Base-by-base conservation (phyloP, 164 flowering plant genomes). In the Vitis labrusca region DNA sequence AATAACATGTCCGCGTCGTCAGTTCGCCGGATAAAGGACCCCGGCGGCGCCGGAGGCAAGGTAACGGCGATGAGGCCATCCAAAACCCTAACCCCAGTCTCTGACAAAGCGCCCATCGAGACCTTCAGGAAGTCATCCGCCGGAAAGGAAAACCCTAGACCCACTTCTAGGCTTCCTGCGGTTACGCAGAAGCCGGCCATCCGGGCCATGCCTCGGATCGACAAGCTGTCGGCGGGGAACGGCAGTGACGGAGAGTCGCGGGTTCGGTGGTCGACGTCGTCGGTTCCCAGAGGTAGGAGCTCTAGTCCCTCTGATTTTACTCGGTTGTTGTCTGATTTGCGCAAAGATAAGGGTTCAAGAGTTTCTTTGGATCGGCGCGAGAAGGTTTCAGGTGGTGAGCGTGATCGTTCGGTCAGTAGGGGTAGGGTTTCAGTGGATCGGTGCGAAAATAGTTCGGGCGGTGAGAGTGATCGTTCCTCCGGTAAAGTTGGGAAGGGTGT, bases 231-330 rank as follows among this genome's bases (percentile, higher is more conserved):
- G 3, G 79, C 53, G 48, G 0, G 65, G 51, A 49, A 64, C 30
- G 59, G 79, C 16, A 64, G 54, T 0, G 73, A 52, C 13, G 68
- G 72, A 9, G 84, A 79, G 13, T 13, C 73, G 12, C 66, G 78
- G 3, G 66, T 69, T 67, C 79, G 91, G 67, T 61, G 85, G 80
- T 86, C 93, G 9, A 76, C 89, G 50, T 82, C 95, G 6, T 83
- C 95, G 29, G 78, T 76, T 10, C 91, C 90, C 5, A 86, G 89
- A 85, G 98, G 96, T 85, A 89, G 91, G 82, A 89, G 90, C 72
- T 74, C 92, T 49, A 89, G 93, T 61, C 97, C 97, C 9, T 85
- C 86, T 80, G 90, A 87, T 61, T 85, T 85, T 30, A 50, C 77
- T 68, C 69, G 89, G 65, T 68, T 76, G 65, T 76, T 79, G 52